Evolutionary conservation across 495 filamentous ascomycete genomes (phyloP).

Genomic region (Podospora pseudocomata): DNA sequence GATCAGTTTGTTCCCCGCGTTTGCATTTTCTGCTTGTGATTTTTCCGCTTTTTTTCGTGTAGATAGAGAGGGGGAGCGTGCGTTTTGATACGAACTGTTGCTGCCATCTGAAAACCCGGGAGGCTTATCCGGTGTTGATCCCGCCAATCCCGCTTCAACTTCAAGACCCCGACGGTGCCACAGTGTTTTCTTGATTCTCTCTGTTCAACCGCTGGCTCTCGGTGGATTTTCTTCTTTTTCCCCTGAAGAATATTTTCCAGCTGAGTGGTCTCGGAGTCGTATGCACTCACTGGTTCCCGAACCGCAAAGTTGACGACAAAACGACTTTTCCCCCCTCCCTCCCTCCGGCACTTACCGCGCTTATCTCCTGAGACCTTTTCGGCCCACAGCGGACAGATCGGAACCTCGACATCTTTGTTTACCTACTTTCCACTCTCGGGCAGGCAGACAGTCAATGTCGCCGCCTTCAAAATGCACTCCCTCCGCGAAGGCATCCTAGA

Average conservation of each 20-base stretch:
- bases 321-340: not conserved
- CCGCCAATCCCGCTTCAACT: not conserved
- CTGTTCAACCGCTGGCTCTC: not conserved
- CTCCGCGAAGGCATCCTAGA: constrained; percentile 9
- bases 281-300: not conserved
- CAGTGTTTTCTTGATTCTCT: not conserved
- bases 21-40: not conserved
- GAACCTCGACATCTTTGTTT: not conserved
- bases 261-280: not conserved
- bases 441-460: not conserved
- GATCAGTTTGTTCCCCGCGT: too few relatives aligned
- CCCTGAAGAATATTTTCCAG: not conserved
- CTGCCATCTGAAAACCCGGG: not conserved
- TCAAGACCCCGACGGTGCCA: not conserved
- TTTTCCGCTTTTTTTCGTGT: not conserved
- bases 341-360: constrained; percentile 4
- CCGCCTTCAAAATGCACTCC: not conserved
- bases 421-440: not conserved
- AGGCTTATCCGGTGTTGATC: not conserved
- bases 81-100: not conserved
- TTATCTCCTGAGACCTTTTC: not conserved
- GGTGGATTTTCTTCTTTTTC: not conserved
- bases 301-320: not conserved
- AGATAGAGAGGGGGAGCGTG: not conserved
- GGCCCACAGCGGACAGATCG: not conserved